Evolutionary conservation across 495 filamentous ascomycete genomes (phyloP).

Genomic region (Daldinia caldariorum): DNA sequence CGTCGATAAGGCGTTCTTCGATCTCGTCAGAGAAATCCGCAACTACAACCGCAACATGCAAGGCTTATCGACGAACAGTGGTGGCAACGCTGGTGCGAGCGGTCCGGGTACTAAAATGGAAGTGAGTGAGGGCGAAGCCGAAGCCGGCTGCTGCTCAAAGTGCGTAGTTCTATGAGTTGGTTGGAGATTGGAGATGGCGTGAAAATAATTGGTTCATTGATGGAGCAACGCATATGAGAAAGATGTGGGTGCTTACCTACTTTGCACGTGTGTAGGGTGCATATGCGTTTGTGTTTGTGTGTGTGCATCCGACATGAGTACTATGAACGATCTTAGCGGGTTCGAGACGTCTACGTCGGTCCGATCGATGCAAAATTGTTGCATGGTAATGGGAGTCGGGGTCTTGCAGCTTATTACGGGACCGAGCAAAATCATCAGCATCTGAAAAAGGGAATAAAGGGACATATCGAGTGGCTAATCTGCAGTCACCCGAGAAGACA

Average conservation of each 20-base stretch:
- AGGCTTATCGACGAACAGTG: constrained; percentile 74
- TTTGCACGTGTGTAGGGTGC: constrained; percentile 18
- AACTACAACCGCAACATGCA: constrained; percentile 98
- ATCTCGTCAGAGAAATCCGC: constrained; percentile 96
- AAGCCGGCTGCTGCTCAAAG: constrained; percentile 82
- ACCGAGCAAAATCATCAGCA: constrained; percentile 40
- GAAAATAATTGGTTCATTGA: constrained; percentile 14
- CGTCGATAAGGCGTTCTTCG: constrained; percentile 97
- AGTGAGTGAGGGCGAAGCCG: constrained; percentile 73
- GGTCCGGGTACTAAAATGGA: constrained; percentile 78
- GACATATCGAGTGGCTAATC: constrained; percentile 36
- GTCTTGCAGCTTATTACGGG: constrained; percentile 39
- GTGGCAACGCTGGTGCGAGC: constrained; percentile 67
- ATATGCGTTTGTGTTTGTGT: constrained; percentile 15
- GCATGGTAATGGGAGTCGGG: constrained; percentile 44
- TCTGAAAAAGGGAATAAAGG: constrained; percentile 37
- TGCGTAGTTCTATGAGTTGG: constrained; percentile 87
- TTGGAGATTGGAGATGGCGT: constrained; percentile 15
- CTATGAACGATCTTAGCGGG: constrained; percentile 36
- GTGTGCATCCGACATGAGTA: constrained; percentile 33
- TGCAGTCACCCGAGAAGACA: constrained; percentile 31
- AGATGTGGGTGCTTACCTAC: constrained; percentile 13
- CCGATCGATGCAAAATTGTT: constrained; percentile 40
- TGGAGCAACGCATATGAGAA: constrained; percentile 33
- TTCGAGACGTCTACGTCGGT: constrained; percentile 38